Percentiles rank a stretch among this genome's conserved stretches.
phyloP scores from a whole-genome alignment of 768 basidiomycete genomes.

The Lactarius akahatsu region DNA sequence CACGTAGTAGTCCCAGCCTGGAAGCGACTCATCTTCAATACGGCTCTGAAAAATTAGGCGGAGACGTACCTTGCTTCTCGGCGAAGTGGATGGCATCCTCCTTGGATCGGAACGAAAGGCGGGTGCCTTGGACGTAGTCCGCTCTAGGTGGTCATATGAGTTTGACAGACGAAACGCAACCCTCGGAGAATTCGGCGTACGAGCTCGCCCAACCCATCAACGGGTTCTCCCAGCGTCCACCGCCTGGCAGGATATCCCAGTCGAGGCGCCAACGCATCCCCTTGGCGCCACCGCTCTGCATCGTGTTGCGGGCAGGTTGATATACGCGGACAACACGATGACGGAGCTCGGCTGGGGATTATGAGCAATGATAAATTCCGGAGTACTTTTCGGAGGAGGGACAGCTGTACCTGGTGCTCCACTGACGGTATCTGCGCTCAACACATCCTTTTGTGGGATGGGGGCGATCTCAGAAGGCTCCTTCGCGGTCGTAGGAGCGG shows the following conservation, averaged over 20 bases:
- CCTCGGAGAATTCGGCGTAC: conserved; percentile 47
- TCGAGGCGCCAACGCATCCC: conserved; percentile 91
- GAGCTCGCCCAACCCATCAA: conserved; percentile 97
- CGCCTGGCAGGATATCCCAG: conserved; percentile 87
- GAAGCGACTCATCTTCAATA: conserved; percentile 25
- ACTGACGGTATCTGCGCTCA: conserved; percentile 79
- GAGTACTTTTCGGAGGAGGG: background rate
- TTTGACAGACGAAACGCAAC: background rate
- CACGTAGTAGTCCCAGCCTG: conserved; percentile 94
- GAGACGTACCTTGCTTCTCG: conserved; percentile 83
- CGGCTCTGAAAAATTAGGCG: background rate
- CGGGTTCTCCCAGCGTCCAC: conserved; percentile 96
- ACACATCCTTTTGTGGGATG: conserved; percentile 51
- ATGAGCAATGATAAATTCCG: conserved; percentile 6
- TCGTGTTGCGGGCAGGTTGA: conserved; percentile 90
- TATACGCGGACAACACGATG: conserved; percentile 90
- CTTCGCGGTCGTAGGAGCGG: conserved; percentile 33
- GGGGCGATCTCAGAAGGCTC: conserved; percentile 45
- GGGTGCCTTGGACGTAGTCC: conserved; percentile 94
- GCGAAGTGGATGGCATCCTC: conserved; percentile 94
- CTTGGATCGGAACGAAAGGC: conserved; percentile 77
- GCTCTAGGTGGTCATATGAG: conserved; percentile 50
- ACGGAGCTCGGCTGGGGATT: conserved; percentile 66
- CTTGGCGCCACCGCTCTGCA: conserved; percentile 90
- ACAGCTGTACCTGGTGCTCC: conserved; percentile 73